Percentiles rank a stretch among this genome's conserved stretches.
Conservation (phyloP, 345 rosid species). For the Brassica rapa region DNA sequence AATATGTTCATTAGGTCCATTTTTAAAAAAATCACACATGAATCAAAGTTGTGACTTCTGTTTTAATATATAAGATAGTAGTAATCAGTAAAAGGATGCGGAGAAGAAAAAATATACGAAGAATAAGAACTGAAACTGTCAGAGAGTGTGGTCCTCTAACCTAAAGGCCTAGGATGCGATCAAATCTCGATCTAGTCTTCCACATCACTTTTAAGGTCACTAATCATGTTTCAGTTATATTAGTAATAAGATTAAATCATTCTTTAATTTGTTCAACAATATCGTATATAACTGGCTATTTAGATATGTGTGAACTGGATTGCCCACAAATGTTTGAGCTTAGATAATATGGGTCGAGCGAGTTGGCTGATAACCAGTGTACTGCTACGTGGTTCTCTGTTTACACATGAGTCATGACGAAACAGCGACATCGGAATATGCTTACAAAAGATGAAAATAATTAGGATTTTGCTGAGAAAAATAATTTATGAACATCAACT, state of each 20-base stretch:
- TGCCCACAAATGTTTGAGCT: background rate
- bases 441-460: background rate
- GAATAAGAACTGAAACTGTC: background rate
- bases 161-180: slow-evolving; percentile 30
- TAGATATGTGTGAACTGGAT: background rate
- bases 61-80: background rate
- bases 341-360: background rate
- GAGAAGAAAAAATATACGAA: background rate
- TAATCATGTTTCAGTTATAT: slow-evolving; percentile 9
- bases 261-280: background rate
- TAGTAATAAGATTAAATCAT: background rate
- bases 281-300: background rate
- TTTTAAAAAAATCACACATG: too few relatives aligned
- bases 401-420: background rate
- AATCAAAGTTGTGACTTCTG: too few relatives aligned
- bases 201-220: slow-evolving; percentile 7
- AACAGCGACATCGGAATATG: background rate
- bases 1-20: too few relatives aligned
- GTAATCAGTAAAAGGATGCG: background rate
- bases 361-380: background rate
- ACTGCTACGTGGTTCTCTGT: background rate
- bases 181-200: slow-evolving; percentile 8
- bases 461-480: background rate
- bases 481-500: background rate
- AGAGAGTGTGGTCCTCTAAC: background rate